Evolutionary conservation across 1,139 yeast genomes (phyloP), one percentile per base, ranked within the genome.

Genomic region (Geotrichum europaeum): DNA sequence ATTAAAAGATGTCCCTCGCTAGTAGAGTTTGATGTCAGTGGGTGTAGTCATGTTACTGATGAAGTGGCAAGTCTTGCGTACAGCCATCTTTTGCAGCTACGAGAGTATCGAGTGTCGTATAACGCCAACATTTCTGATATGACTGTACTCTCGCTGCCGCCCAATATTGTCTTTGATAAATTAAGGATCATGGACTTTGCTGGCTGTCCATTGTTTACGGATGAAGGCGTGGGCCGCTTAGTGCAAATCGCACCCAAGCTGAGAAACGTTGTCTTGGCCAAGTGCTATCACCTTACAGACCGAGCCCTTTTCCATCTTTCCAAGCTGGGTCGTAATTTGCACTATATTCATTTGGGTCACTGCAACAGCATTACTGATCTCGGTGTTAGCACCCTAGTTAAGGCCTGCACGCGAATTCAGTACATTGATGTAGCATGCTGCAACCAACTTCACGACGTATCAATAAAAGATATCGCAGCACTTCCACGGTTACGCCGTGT

Each of bases 341-440:
- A 92, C 71, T 90, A 91, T 69, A 81, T 94, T 60, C 99, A 94
- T 75, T 81, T 94, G 66, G 98, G 98, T 30, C 99, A 94, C 76
- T 94, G 99, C 76, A 84, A 86, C 58, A 84, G 87, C 69, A 88
- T 94, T 61, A 94, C 98, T 0, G 98, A 94, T 75, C 83, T 81
- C 64, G 97, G 97, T 22, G 95, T 94, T 28, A 82, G 84, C 22
- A 80, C 83, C 13, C 78, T 94, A 64, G 90, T 90, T 22, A 81
- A 88, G 68, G 81, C 83, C 61, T 94, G 99, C 71, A 89, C 86
- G 63, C 79, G 97, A 63, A 84, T 94, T 61, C 96, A 91, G 69
- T 94, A 92, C 73, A 90, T 94, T 65, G 99, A 94, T 76, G 83
- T 94, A 65, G 98, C 98, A 24, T 91, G 97, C 73, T 94, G 99